A percentile compares a stretch with the other conserved stretches of the same genome.
Evolutionary conservation across 75 land plant species (phyloP).

Genomic region (Pinus albicaulis): DNA sequence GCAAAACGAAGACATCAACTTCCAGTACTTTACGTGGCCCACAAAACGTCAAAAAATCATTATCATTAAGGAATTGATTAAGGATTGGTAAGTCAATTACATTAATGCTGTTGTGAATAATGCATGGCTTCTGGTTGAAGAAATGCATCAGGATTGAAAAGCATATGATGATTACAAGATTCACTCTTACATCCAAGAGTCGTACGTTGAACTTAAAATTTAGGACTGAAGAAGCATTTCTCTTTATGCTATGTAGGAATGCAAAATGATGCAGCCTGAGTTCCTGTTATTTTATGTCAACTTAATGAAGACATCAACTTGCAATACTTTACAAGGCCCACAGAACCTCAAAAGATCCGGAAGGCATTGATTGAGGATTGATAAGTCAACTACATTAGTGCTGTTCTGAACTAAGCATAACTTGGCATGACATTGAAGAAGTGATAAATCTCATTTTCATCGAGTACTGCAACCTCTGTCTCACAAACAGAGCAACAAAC

Average conservation of each 20-base stretch:
- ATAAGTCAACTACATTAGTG: neutral
- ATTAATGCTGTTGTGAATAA: neutral
- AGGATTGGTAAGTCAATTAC: neutral
- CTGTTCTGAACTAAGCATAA: slow-evolving; percentile 18
- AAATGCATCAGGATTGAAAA: too few relatives aligned
- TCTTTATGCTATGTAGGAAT: neutral
- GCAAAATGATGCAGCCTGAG: neutral
- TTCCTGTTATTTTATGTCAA: neutral
- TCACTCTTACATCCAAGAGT: too few relatives aligned
- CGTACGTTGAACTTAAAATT: too few relatives aligned
- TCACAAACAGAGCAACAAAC: slow-evolving; percentile 85
- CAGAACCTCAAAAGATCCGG: neutral
- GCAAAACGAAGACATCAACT: neutral
- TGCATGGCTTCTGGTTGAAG: slow-evolving; percentile 30
- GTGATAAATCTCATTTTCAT: slow-evolving; percentile 88
- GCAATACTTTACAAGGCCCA: neutral
- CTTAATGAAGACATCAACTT: neutral
- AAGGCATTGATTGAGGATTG: neutral
- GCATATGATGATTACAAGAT: too few relatives aligned
- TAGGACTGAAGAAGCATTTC: too few relatives aligned
- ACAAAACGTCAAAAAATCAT: neutral
- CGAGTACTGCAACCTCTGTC: slow-evolving; percentile 81
- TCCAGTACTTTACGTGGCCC: neutral
- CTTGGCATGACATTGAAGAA: slow-evolving; percentile 88
- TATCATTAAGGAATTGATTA: neutral